Evolutionary conservation across 2,329 filamentous ascomycete genomes (phyloP), one percentile per base, ranked within the genome.

Genomic region (Claviceps spartinae): DNA sequence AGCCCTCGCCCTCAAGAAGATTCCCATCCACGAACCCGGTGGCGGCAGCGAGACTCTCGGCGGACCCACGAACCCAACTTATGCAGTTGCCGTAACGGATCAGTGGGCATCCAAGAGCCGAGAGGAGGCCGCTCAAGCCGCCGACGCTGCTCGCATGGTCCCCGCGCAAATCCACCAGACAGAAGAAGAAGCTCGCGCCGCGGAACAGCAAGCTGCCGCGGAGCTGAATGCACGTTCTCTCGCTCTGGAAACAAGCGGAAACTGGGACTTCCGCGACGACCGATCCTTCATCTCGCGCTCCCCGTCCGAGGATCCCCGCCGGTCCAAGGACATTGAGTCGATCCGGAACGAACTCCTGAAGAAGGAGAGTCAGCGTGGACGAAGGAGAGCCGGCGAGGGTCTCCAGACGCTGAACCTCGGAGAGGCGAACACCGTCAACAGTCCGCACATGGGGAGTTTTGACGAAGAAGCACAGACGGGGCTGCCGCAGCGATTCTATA

Each of bases 11-110:
- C 72, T 96, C 54, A 86, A 88, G 69, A 89, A 85, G 70, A 77
- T 98, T 18, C 91, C 90, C 9, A 91, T 98, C 62, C 78, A 88
- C 60, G 82, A 74, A 20, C 91, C 91, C 52, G 89, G 85, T 42
- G 89, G 85, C 54, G 86, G 83, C 52, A 72, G 70, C 52, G 78
- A 82, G 52, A 58, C 74, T 40, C 69, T 83, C 2, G 82, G 82
- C 53, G 79, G 78, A 42, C 77, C 86, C 5, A 80, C 75, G 36
- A 93, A 94, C 67, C 90, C 90, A 1, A 73, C 81, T 5, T 95
- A 93, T 72, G 85, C 83, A 18, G 90, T 96, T 20, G 66, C 83
- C 6, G 83, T 95, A 49, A 73, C 79, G 2, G 84, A 91, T 56
- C 71, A 77, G 0, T 78, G 81, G 58, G 89, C 88, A 5, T 69